Evolutionary conservation across 495 filamentous ascomycete genomes (phyloP).

Genomic region (Aspergillus affinis): DNA sequence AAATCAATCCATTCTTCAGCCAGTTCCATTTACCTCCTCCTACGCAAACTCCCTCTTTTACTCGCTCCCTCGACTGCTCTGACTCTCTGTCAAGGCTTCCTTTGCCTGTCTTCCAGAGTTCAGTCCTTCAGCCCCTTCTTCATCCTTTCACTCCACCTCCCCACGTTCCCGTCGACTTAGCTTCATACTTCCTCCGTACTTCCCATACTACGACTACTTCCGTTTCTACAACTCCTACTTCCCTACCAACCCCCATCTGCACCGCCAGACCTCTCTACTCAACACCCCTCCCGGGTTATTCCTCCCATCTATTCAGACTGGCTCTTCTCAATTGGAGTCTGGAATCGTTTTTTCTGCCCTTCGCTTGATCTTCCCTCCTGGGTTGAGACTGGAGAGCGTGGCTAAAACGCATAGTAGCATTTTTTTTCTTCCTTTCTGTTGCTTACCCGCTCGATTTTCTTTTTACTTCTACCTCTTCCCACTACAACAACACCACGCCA

Average conservation of each 20-base stretch:
- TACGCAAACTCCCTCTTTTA: no score
- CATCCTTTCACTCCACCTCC: background rate
- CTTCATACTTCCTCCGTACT: constrained; percentile 20
- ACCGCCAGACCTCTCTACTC: background rate
- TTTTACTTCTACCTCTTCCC: background rate
- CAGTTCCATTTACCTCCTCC: no score
- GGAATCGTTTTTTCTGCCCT: background rate
- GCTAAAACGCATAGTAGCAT: background rate
- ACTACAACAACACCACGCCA: background rate
- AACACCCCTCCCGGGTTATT: background rate
- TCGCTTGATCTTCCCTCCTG: background rate
- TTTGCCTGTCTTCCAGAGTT: background rate
- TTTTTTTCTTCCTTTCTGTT: background rate
- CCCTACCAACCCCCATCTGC: background rate
- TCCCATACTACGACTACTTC: background rate
- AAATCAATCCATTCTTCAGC: no score
- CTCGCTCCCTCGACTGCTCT: background rate
- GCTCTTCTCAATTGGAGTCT: background rate
- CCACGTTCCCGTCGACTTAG: constrained; percentile 11
- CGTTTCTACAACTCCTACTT: background rate
- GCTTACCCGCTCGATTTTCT: constrained; percentile 5
- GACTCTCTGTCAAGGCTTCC: background rate
- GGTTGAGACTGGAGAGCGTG: background rate
- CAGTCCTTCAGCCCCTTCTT: background rate
- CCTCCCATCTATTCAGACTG: background rate